These are phyloP conservation scores for Thamnidium elegans DNA, from an alignment of 192 early-diverging fungal genomes.

Conservation along the genomic window DNA sequence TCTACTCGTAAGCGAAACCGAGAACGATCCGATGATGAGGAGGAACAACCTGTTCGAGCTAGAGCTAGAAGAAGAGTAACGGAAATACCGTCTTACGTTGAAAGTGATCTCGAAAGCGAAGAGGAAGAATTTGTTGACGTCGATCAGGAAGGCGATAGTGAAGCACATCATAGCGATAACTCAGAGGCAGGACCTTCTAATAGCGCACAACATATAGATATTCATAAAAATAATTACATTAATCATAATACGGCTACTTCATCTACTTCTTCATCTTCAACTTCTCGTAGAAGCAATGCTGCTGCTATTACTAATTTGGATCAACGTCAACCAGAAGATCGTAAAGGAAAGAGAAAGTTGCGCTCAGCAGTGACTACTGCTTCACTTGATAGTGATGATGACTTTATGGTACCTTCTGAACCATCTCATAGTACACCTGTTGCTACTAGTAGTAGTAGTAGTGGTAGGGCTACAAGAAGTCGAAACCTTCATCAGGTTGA, in stretches of 20 bases:
- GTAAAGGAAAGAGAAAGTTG: slow-evolving; percentile 23
- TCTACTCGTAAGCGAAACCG: slow-evolving; percentile 25
- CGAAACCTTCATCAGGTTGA: background rate
- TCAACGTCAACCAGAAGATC: background rate
- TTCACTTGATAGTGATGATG: slow-evolving; percentile 9
- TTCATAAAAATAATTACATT: too few species aligned
- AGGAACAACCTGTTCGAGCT: slow-evolving; percentile 24
- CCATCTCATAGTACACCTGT: background rate
- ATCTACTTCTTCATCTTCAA: background rate
- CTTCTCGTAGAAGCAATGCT: background rate
- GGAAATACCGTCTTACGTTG: slow-evolving; percentile 15
- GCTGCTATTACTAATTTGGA: background rate
- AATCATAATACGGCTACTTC: background rate
- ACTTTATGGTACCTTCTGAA: background rate
- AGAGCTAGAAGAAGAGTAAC: background rate
- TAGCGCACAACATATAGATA: too few species aligned
- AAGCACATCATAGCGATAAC: slow-evolving; percentile 12
- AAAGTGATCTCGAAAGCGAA: slow-evolving; percentile 22
- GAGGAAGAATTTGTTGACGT: slow-evolving; percentile 5
- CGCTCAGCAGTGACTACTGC: background rate
- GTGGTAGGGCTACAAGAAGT: background rate
- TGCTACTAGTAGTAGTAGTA: background rate
- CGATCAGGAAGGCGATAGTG: slow-evolving; percentile 9
- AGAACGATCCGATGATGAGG: slow-evolving; percentile 20
- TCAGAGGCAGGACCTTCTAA: slow-evolving; percentile 7